phyloP scores from a whole-genome alignment of 176 grass and related monocot genomes.

The Dactylis glomerata region DNA sequence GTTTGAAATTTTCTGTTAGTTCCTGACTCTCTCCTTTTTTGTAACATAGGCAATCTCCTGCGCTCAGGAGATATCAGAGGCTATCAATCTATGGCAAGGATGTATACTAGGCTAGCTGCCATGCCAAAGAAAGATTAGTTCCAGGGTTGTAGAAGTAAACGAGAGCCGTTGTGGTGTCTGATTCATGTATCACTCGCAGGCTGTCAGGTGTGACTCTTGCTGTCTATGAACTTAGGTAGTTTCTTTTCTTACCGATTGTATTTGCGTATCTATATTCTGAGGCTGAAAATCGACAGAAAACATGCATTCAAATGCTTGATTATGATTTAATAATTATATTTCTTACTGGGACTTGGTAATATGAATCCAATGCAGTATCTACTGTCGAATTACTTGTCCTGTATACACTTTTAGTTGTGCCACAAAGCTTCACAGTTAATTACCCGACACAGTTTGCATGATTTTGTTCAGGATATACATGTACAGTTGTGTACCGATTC shows the following conservation, averaged over 20 bases:
- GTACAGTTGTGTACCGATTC: neutral
- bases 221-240: neutral
- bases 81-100: conserved; percentile 79
- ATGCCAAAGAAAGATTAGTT: conserved; percentile 67
- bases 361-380: neutral
- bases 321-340: conserved; percentile 14
- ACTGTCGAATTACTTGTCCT: neutral
- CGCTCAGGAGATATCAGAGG: conserved; percentile 72
- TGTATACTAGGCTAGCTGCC: conserved; percentile 78
- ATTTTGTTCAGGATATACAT: neutral
- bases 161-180: neutral
- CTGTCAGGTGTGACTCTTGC: neutral
- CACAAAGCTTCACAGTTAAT: neutral
- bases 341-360: neutral
- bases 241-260: neutral
- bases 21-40: neutral
- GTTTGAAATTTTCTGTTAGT: neutral
- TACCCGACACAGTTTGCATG: neutral
- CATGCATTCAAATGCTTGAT: neutral
- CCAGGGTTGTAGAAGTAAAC: neutral
- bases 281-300: neutral
- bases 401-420: neutral
- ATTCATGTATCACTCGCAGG: neutral
- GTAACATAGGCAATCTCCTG: conserved; percentile 70
- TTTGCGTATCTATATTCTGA: neutral